These are phyloP conservation scores for Fagopyrum esculentum DNA, from an alignment of 148 eudicot species.

Conservation along the genomic window DNA sequence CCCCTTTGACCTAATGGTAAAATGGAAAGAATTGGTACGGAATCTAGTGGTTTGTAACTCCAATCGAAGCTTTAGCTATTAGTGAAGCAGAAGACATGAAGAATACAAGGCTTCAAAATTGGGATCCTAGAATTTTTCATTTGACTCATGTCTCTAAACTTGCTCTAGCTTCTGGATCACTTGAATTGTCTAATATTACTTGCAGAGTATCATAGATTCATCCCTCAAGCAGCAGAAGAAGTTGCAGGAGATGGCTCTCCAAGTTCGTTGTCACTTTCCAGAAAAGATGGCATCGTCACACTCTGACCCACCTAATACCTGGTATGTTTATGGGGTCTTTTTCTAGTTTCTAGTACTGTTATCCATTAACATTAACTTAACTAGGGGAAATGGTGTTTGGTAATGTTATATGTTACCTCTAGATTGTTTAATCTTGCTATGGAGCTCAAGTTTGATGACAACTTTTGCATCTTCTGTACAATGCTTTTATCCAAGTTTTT, in stretches of 20 bases:
- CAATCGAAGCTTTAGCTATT: background rate
- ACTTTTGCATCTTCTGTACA: background rate
- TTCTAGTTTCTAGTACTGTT: background rate
- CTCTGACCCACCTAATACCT: conserved; percentile 24
- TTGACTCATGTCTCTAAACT: background rate
- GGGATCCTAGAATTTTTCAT: background rate
- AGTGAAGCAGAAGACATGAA: background rate
- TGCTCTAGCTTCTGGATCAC: background rate
- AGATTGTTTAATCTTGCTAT: background rate
- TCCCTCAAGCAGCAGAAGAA: conserved; percentile 66
- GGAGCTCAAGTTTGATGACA: background rate
- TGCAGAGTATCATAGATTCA: conserved; percentile 77
- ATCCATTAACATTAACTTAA: background rate
- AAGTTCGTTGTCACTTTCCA: conserved; percentile 49
- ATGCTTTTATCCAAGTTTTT: background rate
- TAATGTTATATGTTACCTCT: background rate
- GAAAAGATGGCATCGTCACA: conserved; percentile 21
- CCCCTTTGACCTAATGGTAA: background rate
- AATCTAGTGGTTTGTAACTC: background rate
- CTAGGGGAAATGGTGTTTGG: background rate
- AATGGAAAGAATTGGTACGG: background rate
- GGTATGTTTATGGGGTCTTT: conserved; percentile 25
- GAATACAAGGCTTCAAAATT: background rate
- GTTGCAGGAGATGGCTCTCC: conserved; percentile 57
- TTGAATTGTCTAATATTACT: conserved; percentile 1